Percentiles rank a stretch among this genome's conserved stretches.
Conservation (phyloP, 1,284 basidiomycete genomes). For the Termitomyces sp. region DNA sequence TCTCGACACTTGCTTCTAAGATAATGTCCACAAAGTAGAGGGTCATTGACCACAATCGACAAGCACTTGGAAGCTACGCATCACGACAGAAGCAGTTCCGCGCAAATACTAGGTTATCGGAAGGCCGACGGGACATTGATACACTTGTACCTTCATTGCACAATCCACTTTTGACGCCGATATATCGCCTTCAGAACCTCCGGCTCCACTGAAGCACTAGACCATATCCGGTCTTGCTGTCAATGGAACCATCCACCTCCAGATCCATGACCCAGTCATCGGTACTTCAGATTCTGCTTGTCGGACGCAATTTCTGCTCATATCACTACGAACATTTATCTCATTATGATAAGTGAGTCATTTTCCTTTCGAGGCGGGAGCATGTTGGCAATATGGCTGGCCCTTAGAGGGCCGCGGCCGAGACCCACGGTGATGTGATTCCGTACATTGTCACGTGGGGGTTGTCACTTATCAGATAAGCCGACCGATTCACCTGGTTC, state of each 20-base stretch:
- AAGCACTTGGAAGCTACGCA: background rate
- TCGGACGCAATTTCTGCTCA: background rate
- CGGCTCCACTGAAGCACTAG: background rate
- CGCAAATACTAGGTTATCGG: background rate
- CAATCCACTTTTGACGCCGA: background rate
- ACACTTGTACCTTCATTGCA: background rate
- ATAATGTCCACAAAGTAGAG: background rate
- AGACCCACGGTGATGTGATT: background rate
- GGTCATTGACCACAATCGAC: background rate
- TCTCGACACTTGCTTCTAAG: background rate
- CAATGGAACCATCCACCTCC: background rate
- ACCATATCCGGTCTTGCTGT: background rate
- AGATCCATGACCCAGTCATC: background rate
- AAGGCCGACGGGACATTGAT: background rate
- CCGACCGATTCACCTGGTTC: background rate
- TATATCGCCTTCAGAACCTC: background rate
- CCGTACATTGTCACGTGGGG: background rate
- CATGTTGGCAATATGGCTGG: background rate
- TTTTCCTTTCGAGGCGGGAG: background rate
- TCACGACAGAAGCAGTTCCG: background rate
- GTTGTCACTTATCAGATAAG: conserved; percentile 20
- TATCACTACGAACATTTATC: background rate
- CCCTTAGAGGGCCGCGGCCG: background rate
- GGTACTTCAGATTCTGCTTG: background rate
- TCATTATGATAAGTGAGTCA: conserved; percentile 1